Percentiles rank a stretch among this genome's conserved stretches.
Evolutionary conservation across 176 grass and related monocot species (phyloP).

Genomic region (Oryza longistaminata): DNA sequence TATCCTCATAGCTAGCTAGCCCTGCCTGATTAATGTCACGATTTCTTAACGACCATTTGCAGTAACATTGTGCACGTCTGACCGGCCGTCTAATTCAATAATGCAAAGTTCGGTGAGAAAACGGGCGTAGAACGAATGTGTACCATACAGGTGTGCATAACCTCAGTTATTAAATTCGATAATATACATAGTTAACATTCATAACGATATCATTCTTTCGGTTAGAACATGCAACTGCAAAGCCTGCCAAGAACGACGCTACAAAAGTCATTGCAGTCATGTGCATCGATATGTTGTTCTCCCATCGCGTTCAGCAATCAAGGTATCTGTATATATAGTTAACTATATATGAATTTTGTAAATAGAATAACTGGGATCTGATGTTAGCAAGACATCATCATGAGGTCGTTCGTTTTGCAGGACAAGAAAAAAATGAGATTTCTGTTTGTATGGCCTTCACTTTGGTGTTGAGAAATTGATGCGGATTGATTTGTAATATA

Average conservation of each 20-base stretch:
- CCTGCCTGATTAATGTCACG: neutral
- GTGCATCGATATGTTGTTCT: neutral
- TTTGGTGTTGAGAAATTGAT: too few relatives aligned
- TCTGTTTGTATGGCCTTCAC: too few relatives aligned
- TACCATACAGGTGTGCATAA: neutral
- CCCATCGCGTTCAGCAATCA: neutral
- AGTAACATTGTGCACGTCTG: neutral
- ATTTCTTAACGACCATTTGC: neutral
- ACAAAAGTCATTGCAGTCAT: slow-evolving; percentile 1
- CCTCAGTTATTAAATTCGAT: neutral
- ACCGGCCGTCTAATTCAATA: neutral
- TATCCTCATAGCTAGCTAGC: neutral
- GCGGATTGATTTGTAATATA: too few relatives aligned
- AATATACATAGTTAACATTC: neutral
- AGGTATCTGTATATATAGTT: neutral
- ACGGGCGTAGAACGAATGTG: neutral
- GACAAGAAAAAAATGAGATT: neutral
- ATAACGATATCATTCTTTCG: neutral
- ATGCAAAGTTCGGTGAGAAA: neutral
- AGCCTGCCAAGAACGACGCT: neutral
- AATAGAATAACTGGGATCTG: neutral
- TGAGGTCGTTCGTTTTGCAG: neutral
- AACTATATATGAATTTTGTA: neutral
- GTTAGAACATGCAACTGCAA: neutral
- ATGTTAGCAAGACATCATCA: neutral